Conservation (phyloP, 345 rosid species). For the Gossypium ekmanianum region DNA sequence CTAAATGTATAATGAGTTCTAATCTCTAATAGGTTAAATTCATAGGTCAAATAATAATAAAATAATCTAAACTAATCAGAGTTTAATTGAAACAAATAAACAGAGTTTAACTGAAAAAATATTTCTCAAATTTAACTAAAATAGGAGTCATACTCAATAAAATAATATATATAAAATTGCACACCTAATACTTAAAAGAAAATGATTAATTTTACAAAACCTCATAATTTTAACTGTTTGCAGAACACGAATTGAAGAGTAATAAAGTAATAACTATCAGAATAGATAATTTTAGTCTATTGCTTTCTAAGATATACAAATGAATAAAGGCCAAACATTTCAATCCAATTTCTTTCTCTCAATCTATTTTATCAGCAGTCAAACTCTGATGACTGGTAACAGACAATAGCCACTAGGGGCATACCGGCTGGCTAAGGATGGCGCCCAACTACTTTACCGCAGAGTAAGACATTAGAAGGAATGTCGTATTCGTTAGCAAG, state of each 20-base stretch:
- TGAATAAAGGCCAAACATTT: slow-evolving; percentile 16
- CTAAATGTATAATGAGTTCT: no score
- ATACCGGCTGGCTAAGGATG: slow-evolving; percentile 27
- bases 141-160: no score
- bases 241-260: neutral
- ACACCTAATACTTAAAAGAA: neutral
- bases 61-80: no score
- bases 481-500: slow-evolving; percentile 66
- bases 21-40: no score
- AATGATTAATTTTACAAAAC: neutral
- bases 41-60: no score
- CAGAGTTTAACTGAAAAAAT: no score
- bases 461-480: slow-evolving; percentile 67
- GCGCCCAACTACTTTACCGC: slow-evolving; percentile 73
- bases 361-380: slow-evolving; percentile 26
- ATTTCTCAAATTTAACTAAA: no score
- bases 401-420: neutral
- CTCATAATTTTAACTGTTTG: no score
- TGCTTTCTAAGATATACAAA: slow-evolving; percentile 13
- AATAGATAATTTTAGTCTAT: neutral
- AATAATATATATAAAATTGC: neutral
- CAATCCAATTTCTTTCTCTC: slow-evolving; percentile 4
- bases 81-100: no score
- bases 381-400: slow-evolving; percentile 41
- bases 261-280: neutral